Evolutionary conservation across 2,329 filamentous ascomycete genomes (phyloP).

Genomic region (Colletotrichum eremochloae): DNA sequence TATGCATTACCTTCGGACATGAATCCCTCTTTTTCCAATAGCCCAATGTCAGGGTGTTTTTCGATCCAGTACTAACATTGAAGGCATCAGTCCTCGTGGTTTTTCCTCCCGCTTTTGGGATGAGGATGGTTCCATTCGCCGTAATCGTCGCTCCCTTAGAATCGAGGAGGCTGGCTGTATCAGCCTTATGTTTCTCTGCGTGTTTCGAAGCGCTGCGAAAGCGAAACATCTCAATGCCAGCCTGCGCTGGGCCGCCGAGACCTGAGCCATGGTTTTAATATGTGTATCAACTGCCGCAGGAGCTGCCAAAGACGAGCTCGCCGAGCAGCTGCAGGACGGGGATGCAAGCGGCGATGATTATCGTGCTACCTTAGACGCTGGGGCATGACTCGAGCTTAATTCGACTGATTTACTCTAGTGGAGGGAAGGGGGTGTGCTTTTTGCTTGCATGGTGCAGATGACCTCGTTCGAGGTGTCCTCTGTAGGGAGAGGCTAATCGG

Average conservation of each 20-base stretch:
- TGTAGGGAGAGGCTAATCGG: conserved; percentile 10
- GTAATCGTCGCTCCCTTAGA: neutral
- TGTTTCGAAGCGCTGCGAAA: neutral
- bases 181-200: neutral
- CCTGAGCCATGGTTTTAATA: conserved; percentile 27
- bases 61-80: neutral
- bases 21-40: neutral
- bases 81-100: conserved; percentile 3
- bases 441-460: conserved; percentile 59
- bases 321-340: conserved; percentile 51
- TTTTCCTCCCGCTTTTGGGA: neutral
- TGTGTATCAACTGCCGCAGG: conserved; percentile 5
- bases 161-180: neutral
- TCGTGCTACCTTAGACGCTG: conserved; percentile 51
- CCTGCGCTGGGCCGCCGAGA: neutral
- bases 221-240: conserved; percentile 3
- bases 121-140: conserved; percentile 4
- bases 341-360: conserved; percentile 54
- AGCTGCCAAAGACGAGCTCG: conserved; percentile 26
- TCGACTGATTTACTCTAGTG: too few relatives aligned
- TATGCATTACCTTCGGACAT: neutral
- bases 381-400: neutral
- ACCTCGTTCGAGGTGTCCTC: conserved; percentile 57
- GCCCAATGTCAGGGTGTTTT: neutral
- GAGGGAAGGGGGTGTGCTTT: too few relatives aligned